Conservation (phyloP, 2,329 filamentous ascomycete genomes). For the Ceratocystis colombiana region DNA sequence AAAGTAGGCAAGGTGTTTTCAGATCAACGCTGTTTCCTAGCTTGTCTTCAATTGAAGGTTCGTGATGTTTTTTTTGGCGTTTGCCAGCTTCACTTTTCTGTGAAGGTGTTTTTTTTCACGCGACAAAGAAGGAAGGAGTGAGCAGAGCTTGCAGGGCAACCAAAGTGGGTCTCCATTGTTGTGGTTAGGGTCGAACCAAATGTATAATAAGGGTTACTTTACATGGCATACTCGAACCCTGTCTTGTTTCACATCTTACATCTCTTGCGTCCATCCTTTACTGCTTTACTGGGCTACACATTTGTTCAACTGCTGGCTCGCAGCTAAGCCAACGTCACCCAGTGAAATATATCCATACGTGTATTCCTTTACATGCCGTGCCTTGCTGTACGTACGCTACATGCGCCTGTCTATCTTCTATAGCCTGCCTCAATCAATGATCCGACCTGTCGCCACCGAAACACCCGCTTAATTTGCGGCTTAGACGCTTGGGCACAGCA, state of each 20-base stretch:
- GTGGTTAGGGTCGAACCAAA: background rate
- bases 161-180: background rate
- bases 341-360: no score
- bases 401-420: background rate
- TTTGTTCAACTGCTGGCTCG: no score
- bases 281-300: no score
- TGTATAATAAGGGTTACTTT: background rate
- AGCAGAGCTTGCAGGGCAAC: conserved; percentile 10
- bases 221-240: background rate
- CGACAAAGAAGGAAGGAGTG: background rate
- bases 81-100: conserved; percentile 7
- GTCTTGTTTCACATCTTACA: background rate
- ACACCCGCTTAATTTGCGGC: background rate
- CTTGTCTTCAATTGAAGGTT: background rate
- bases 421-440: background rate
- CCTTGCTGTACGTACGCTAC: background rate
- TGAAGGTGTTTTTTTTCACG: conserved; percentile 15
- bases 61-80: conserved; percentile 19
- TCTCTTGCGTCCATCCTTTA: background rate
- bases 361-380: no score
- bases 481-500: background rate
- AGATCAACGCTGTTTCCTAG: background rate
- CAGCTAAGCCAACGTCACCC: no score
- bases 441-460: background rate
- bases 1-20: background rate